These are phyloP conservation scores for Lasiosphaeriaceae sp. DNA, from an alignment of 495 filamentous ascomycete genomes.

Conservation along the genomic window DNA sequence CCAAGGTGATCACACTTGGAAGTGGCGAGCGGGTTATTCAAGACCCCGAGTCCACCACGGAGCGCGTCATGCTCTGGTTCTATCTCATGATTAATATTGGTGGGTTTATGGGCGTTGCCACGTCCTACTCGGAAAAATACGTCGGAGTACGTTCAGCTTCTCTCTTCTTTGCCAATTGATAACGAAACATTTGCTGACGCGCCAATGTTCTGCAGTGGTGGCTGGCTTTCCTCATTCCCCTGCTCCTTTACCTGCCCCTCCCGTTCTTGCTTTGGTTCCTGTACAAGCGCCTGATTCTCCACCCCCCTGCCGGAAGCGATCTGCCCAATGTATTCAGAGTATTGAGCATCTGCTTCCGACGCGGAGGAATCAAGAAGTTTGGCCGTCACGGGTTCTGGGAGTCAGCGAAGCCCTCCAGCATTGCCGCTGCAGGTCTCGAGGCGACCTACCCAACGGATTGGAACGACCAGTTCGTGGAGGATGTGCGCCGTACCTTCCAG, in stretches of 20 bases:
- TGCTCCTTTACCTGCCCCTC: slow-evolving; percentile 55
- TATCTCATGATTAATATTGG: slow-evolving; percentile 65
- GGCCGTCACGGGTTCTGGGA: slow-evolving; percentile 61
- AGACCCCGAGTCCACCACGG: slow-evolving; percentile 57
- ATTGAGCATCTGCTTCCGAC: slow-evolving; percentile 47
- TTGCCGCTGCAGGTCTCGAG: slow-evolving; percentile 45
- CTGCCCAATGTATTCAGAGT: slow-evolving; percentile 53
- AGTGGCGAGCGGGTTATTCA: slow-evolving; percentile 54
- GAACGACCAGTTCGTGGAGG: slow-evolving; percentile 56
- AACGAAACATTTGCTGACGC: background rate
- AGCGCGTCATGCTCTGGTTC: slow-evolving; percentile 61
- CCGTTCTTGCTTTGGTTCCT: slow-evolving; percentile 51
- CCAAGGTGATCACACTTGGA: slow-evolving; percentile 39
- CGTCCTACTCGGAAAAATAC: slow-evolving; percentile 46
- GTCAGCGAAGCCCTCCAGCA: slow-evolving; percentile 57
- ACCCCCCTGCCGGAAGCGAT: slow-evolving; percentile 51
- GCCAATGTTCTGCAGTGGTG: slow-evolving; percentile 48
- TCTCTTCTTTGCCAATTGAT: background rate
- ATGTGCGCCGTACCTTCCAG: slow-evolving; percentile 55
- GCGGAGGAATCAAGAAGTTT: slow-evolving; percentile 51
- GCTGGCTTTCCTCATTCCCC: slow-evolving; percentile 66
- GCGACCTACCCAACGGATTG: slow-evolving; percentile 33
- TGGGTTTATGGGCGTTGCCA: slow-evolving; percentile 55
- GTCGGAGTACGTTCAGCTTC: slow-evolving; percentile 39
- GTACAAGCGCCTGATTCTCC: slow-evolving; percentile 48